Evolutionary conservation across 768 basidiomycete species (phyloP), one percentile per base, ranked within the genome.

Genomic region (Collybia nuda): DNA sequence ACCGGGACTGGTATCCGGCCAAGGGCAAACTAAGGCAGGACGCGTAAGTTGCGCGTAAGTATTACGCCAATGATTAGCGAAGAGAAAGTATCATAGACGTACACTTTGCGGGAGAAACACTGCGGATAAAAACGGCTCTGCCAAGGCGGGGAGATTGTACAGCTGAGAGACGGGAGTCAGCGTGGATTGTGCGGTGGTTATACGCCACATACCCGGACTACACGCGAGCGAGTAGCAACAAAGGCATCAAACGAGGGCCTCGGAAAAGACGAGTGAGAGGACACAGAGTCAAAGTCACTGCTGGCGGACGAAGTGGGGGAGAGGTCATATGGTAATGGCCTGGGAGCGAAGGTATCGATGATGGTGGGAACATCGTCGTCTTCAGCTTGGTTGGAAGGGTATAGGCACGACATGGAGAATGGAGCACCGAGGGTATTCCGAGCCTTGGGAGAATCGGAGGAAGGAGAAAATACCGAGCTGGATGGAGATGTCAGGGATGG

Each of bases 181-280:
- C 35, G 43, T 54, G 52, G 51, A 40, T 42, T 53, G 47, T 55
- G 40, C 42, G 37, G 29, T 26, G 18, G 24, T 38, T 39, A 37
- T 47, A 59, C 48, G 55, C 38, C 56, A 72, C 80, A 58, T 53
- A 82, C 83, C 47, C 72, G 73, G 22, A 82, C 70, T n/a, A 75
- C 79, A 50, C 81, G 76, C 26, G 81, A 83, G 37, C 73, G 73
- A 40, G 79, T 76, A 28, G 69, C 60, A 21, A 78, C 57, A 56
- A 84, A 84, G 5, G 75, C 69, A 15, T 74, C 66, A 21, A 67
- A 53, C 26, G 59, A 57, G 47, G 47, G 52, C n/a, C 62, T 50
- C 26, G 56, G 53, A 9, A 48, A 40, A 9, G 65, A 57, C 23
- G 56, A 23, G 17, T 46, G 47, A 14, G 58, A 59, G 15, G 58